Conservation (phyloP, 164 flowering plant species). For the Magnolia kwangsiensis region DNA sequence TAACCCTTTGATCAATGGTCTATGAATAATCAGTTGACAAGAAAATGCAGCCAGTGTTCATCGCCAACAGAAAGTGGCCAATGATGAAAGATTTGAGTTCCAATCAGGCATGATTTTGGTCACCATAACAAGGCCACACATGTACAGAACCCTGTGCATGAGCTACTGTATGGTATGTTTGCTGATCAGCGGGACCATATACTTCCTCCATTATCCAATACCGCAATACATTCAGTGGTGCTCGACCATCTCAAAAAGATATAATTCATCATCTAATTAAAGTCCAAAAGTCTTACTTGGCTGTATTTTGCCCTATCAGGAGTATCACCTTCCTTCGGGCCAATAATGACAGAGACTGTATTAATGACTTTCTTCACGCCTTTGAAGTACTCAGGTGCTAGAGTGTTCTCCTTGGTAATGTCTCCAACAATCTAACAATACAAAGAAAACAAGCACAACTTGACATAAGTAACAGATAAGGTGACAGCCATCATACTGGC, state of each 20-base stretch:
- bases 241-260: neutral
- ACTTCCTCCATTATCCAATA: neutral
- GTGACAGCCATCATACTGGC: neutral
- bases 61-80: too few relatives aligned
- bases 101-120: too few relatives aligned
- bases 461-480: neutral
- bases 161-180: too few relatives aligned
- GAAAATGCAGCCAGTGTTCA: too few relatives aligned
- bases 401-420: conserved; percentile 70
- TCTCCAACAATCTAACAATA: conserved; percentile 76
- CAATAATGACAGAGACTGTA: conserved; percentile 92
- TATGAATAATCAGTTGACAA: too few relatives aligned
- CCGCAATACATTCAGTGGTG: neutral
- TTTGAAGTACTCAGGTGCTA: conserved; percentile 70
- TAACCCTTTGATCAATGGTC: too few relatives aligned
- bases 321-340: conserved; percentile 98
- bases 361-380: conserved; percentile 86
- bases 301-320: conserved; percentile 93
- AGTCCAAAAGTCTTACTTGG: conserved; percentile 48
- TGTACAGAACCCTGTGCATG: too few relatives aligned
- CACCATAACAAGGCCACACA: too few relatives aligned
- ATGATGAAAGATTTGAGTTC: too few relatives aligned
- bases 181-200: neutral
- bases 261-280: neutral
- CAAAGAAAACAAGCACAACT: neutral